Base-by-base conservation (phyloP, 164 flowering plant genomes). In the Kingdonia uniflora region DNA sequence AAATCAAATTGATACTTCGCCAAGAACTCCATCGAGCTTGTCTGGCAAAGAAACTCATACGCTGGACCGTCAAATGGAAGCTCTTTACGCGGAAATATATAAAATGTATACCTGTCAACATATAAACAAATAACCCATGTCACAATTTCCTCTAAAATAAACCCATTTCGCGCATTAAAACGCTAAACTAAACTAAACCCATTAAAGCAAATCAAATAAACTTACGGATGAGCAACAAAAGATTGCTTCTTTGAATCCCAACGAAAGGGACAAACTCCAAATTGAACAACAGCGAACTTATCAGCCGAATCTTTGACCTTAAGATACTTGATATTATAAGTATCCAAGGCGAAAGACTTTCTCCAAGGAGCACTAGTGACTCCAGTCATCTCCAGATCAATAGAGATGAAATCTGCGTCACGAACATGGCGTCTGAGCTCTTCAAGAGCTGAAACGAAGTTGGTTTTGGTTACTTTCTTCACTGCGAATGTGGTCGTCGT, bases 381-480 rank as follows among this genome's bases (percentile, higher is more conserved):
- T 23, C 98, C 98, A 6, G 85, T 88, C 98, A 92, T 92, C 61
- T 92, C 98, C 21, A 92, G 69, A 68, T 92, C 98, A 44, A 92
- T 29, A 1, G 98, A 61, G 51, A 92, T 94, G 71, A 92, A 92
- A 51, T 85, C 96, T 5, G 94, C 84, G n/a, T 69, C 77, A 5
- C 71, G 62, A 21, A 92, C 74, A 52, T 69, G 79, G 38, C 45
- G 39, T 14, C 77, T 69, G 45, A 92, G 85, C 43, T 72, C 77
- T 11, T 58, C 58, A 39, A 84, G 77, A 14, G 80, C 59, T 8
- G 87, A 49, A 14, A 71, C 81, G 75, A 92, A 92, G 84, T 88
- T 88, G 42, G 80, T 72, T 13, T 59, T 76, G 14, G 91, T 92
- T 15, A 88, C 96, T 42, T 78, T 75, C 67, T 85, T 88, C 13